Conservation (phyloP, 2,329 filamentous ascomycete genomes). For the Penicillium sp. region DNA sequence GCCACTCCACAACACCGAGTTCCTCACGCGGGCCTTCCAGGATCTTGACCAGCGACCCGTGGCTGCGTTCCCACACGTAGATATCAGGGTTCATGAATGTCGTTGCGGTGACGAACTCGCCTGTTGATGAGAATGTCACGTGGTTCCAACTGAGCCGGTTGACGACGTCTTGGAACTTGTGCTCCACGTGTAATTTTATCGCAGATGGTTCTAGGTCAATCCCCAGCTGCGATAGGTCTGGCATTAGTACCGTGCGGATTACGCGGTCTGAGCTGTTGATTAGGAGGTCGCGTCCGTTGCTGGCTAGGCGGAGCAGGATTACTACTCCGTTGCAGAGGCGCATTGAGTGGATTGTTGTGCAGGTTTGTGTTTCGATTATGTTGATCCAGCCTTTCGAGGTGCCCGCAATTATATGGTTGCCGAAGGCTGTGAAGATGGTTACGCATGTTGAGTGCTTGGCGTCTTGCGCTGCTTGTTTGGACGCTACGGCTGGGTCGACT, state of each 20-base stretch:
- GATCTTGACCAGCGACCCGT: slow-evolving; percentile 93
- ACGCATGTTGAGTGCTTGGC: slow-evolving; percentile 94
- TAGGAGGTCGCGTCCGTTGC: slow-evolving; percentile 80
- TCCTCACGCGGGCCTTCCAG: slow-evolving; percentile 96
- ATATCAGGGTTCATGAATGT: slow-evolving; percentile 99
- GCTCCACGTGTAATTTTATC: slow-evolving; percentile 85
- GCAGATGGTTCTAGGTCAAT: slow-evolving; percentile 73
- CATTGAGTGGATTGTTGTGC: slow-evolving; percentile 82
- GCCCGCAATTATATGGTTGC: slow-evolving; percentile 85
- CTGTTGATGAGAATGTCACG: slow-evolving; percentile 88
- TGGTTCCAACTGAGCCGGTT: slow-evolving; percentile 96
- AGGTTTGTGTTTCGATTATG: slow-evolving; percentile 80
- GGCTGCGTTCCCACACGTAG: slow-evolving; percentile 94
- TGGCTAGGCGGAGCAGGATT: slow-evolving; percentile 79
- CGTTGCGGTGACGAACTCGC: slow-evolving; percentile 93
- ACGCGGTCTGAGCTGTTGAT: slow-evolving; percentile 94
- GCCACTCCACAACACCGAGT: slow-evolving; percentile 95
- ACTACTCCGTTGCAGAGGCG: slow-evolving; percentile 85
- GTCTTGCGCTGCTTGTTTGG: slow-evolving; percentile 87
- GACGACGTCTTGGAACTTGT: slow-evolving; percentile 97
- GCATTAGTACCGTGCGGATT: slow-evolving; percentile 86
- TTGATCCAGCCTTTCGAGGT: slow-evolving; percentile 97
- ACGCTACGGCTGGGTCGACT: slow-evolving; percentile 55
- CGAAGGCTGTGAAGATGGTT: slow-evolving; percentile 79
- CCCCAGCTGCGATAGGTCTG: slow-evolving; percentile 61